Percentiles rank a stretch among this genome's conserved stretches.
phyloP scores from a whole-genome alignment of 768 basidiomycete species.

The Auricularia sp. region DNA sequence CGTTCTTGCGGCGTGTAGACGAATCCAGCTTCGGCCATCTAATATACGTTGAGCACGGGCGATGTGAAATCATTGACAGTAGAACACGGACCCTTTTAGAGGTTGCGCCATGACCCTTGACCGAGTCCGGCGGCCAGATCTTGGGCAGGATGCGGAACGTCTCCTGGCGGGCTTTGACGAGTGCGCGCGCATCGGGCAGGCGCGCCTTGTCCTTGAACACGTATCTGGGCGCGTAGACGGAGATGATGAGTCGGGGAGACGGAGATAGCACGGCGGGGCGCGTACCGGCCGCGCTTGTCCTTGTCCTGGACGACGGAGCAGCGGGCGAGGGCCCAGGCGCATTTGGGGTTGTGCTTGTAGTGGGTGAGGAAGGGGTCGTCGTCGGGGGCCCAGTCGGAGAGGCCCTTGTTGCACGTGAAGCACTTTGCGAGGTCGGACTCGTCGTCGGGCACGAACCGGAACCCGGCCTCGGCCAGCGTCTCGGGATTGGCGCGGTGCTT shows the following conservation, averaged over 20 bases:
- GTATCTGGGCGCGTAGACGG: conserved; percentile 32
- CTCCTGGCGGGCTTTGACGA: conserved; percentile 63
- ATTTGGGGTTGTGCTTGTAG: conserved; percentile 46
- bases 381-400: conserved; percentile 73
- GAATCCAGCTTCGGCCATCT: conserved; percentile 91
- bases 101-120: conserved; percentile 52
- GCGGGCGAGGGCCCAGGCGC: conserved; percentile 73
- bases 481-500: conserved; percentile 59
- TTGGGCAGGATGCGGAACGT: conserved; percentile 36
- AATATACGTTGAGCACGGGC: background rate
- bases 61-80: background rate
- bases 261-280: background rate
- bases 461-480: conserved; percentile 79
- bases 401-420: conserved; percentile 71
- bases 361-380: conserved; percentile 88
- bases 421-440: conserved; percentile 72
- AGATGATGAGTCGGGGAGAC: background rate
- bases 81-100: conserved; percentile 47
- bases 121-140: conserved; percentile 61
- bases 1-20: conserved; percentile 55
- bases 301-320: conserved; percentile 58
- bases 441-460: conserved; percentile 68
- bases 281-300: conserved; percentile 48
- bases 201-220: conserved; percentile 47
- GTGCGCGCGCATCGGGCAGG: conserved; percentile 51